Conservation (phyloP, 805 yeast genomes). For the Kregervanrija pseudodelftensis region DNA sequence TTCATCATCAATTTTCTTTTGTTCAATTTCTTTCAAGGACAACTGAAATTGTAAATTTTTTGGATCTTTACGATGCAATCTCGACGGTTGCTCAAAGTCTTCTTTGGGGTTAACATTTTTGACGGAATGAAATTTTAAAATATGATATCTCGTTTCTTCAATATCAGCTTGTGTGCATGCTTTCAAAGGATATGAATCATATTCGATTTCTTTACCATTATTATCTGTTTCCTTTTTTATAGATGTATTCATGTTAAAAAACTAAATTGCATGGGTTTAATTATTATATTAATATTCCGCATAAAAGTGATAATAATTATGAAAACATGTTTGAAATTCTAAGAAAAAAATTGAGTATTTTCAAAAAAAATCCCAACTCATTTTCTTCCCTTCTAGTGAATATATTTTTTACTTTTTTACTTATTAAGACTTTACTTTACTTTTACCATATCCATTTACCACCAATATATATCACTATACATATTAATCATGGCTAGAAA, state of each 20-base stretch:
- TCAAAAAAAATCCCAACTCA: too few species aligned
- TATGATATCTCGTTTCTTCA: constrained; percentile 67
- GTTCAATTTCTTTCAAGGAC: constrained; percentile 69
- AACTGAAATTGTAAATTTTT: constrained; percentile 82
- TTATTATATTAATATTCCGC: too few species aligned
- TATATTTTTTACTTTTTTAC: too few species aligned
- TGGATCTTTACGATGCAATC: constrained; percentile 92
- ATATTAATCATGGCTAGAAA: not conserved
- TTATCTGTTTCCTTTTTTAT: constrained; percentile 1
- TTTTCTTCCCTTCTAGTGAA: too few species aligned
- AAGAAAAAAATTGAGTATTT: too few species aligned
- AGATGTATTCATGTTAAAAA: too few species aligned
- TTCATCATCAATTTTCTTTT: constrained; percentile 43
- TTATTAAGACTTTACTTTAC: too few species aligned
- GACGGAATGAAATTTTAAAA: constrained; percentile 72
- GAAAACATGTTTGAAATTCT: too few species aligned
- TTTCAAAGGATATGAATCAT: constrained; percentile 49
- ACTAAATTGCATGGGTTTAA: too few species aligned
- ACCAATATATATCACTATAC: too few species aligned
- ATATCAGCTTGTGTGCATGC: constrained; percentile 70
- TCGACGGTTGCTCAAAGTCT: constrained; percentile 73
- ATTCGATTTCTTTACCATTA: constrained; percentile 10
- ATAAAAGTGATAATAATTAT: too few species aligned
- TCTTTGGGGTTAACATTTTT: constrained; percentile 62
- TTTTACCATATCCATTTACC: too few species aligned